Percentiles rank a stretch among this genome's conserved stretches.
These are phyloP conservation scores for Cronartium quercuum DNA, from an alignment of 1,284 basidiomycete species.

Conservation along the genomic window DNA sequence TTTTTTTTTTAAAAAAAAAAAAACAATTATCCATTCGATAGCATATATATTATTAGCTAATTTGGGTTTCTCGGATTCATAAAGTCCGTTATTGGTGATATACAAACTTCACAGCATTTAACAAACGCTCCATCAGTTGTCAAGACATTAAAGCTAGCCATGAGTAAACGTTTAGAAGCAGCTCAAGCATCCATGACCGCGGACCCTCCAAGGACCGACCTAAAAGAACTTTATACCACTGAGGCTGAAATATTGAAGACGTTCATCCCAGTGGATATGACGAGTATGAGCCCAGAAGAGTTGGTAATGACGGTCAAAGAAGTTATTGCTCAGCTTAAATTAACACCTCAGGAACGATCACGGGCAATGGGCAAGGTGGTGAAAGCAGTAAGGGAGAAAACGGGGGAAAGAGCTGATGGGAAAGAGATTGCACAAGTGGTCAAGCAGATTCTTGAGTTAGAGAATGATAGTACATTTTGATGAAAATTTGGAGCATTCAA, in stretches of 20 bases:
- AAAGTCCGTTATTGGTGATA: constrained; percentile 3
- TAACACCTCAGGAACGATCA: not conserved
- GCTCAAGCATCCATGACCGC: not conserved
- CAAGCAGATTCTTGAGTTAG: not conserved
- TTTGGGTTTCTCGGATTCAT: not conserved
- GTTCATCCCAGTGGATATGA: not conserved
- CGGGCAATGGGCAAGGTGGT: not conserved
- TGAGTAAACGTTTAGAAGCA: not conserved
- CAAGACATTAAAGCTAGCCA: not conserved
- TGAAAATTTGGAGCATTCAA: not conserved
- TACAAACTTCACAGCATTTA: constrained; percentile 9
- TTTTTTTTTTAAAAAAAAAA: not conserved
- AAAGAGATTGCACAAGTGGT: not conserved
- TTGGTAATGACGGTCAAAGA: not conserved
- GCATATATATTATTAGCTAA: too few relatives aligned
- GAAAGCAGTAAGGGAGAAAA: not conserved
- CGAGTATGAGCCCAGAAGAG: not conserved
- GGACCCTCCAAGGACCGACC: not conserved
- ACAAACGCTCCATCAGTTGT: not conserved
- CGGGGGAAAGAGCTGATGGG: constrained; percentile 1
- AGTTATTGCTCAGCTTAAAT: not conserved
- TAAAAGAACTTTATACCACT: not conserved
- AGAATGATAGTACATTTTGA: too few relatives aligned
- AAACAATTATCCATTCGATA: too few relatives aligned
- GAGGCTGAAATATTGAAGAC: not conserved